Base-by-base conservation (phyloP, 768 basidiomycete species). In the Phlegmacium glaucopus region DNA sequence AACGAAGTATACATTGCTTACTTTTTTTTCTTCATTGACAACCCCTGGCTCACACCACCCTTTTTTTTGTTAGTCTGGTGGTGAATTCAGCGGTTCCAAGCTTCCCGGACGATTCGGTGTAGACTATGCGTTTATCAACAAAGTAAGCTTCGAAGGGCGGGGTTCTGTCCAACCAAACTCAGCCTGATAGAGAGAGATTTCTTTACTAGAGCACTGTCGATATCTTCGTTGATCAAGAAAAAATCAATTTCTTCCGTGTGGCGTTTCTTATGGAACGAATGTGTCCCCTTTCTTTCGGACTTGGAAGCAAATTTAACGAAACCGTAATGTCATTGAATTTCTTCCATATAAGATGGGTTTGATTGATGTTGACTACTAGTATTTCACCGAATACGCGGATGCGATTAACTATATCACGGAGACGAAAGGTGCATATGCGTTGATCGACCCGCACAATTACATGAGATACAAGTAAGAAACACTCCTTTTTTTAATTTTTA, bases 391-490 rank as follows among this genome's bases (percentile, higher is more conserved):
- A 57, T 76, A 59, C 53, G 71, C 63, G 5, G 70, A 74, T 45
- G 73, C 73, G 3, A 59, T 74, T 22, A 71, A 74, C 44, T 61
- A 74, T 48, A 73, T 76, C 51, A 75, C 73, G 1, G 16, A 58
- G 29, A 60, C 50, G 1, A 74, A 76, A 52, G 70, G 67, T 9
- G 72, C 65, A 16, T 74, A 73, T 39, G 72, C 72, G 0, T 50
- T 76, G 16, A 53, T 76, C 39, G 74, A 76, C 48, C 72, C 74
- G 7, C 74, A 74, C 51, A 75, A 74, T 48, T 74, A 75, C 47
- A 76, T 76, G 74, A 65, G 72, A 44, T 74, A 72, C 63, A 74
- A 74, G 74, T 74, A 41, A 39, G 61, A n/a, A n/a, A n/a, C n/a
- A n/a, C 25, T 16, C 32, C 36, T 25, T n/a, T 34, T 29, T 41